Percentiles rank a stretch among this genome's conserved stretches.
Evolutionary conservation across 768 basidiomycete species (phyloP).

Genomic region (Mycena filopes): DNA sequence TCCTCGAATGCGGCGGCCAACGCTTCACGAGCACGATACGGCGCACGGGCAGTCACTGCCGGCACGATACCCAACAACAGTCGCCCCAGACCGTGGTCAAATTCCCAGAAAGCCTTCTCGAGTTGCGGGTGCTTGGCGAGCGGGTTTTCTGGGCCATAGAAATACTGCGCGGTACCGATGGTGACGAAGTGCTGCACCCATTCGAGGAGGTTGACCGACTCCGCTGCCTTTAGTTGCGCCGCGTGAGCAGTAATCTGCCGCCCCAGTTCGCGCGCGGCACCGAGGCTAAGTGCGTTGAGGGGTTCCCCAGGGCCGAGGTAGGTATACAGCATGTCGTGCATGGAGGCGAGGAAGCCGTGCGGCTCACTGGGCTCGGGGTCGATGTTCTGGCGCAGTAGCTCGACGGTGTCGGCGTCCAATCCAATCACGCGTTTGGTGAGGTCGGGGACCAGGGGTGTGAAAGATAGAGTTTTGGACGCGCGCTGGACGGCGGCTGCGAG

Average conservation of each 20-base stretch:
- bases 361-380: slow-evolving; percentile 29
- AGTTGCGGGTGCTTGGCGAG: slow-evolving; percentile 16
- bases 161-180: slow-evolving; percentile 22
- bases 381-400: slow-evolving; percentile 24
- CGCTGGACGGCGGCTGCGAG: slow-evolving; percentile 30
- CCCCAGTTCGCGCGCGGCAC: slow-evolving; percentile 22
- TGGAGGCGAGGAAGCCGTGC: slow-evolving; percentile 26
- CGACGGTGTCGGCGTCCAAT: slow-evolving; percentile 20
- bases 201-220: slow-evolving; percentile 19
- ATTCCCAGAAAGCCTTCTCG: slow-evolving; percentile 30
- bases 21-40: slow-evolving; percentile 22
- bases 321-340: slow-evolving; percentile 27
- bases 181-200: slow-evolving; percentile 30
- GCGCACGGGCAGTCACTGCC: slow-evolving; percentile 12
- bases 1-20: slow-evolving; percentile 22
- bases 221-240: neutral
- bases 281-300: slow-evolving; percentile 19
- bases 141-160: slow-evolving; percentile 30
- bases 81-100: slow-evolving; percentile 25
- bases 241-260: slow-evolving; percentile 4
- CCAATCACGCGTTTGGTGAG: slow-evolving; percentile 24
- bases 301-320: slow-evolving; percentile 25
- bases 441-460: slow-evolving; percentile 28
- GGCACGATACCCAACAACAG: slow-evolving; percentile 23
- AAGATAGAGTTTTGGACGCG: slow-evolving; percentile 27